Conservation (phyloP, 768 basidiomycete species). For the Lentinula guzmanii region DNA sequence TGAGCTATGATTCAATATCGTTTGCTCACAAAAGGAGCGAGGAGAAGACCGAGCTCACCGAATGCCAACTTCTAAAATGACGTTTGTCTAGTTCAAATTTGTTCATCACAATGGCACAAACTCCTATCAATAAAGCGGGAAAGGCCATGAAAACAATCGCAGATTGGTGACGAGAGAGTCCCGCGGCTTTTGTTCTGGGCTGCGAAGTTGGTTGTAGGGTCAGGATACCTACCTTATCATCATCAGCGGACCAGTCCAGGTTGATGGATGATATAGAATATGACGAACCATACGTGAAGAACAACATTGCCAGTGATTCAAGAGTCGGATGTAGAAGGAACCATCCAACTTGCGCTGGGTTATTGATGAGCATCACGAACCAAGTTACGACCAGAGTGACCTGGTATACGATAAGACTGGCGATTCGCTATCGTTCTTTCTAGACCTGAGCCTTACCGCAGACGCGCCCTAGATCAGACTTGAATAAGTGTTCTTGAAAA, state of each 20-base stretch:
- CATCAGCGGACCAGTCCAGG: background rate
- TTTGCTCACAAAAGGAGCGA: background rate
- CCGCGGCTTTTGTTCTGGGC: slow-evolving; percentile 58
- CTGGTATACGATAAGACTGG: slow-evolving; percentile 19
- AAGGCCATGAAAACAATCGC: slow-evolving; percentile 51
- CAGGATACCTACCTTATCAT: slow-evolving; percentile 56
- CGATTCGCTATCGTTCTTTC: background rate
- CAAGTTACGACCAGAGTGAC: slow-evolving; percentile 37
- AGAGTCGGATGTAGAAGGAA: slow-evolving; percentile 64
- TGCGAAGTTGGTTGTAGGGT: slow-evolving; percentile 73
- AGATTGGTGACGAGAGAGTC: slow-evolving; percentile 64
- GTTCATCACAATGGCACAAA: slow-evolving; percentile 54
- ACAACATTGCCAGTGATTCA: slow-evolving; percentile 49
- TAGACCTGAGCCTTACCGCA: background rate
- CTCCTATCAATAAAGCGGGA: slow-evolving; percentile 54
- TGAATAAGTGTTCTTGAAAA: background rate
- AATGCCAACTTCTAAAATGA: slow-evolving; percentile 77
- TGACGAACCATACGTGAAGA: slow-evolving; percentile 56
- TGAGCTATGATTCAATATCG: background rate
- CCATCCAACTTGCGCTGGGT: slow-evolving; percentile 45
- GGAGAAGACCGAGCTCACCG: slow-evolving; percentile 33
- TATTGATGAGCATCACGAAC: slow-evolving; percentile 35
- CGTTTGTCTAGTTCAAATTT: slow-evolving; percentile 43
- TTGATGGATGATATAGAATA: background rate
- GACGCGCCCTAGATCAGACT: background rate